Evolutionary conservation across 2,329 filamentous ascomycete species (phyloP).

Genomic region (Claviceps pusilla): DNA sequence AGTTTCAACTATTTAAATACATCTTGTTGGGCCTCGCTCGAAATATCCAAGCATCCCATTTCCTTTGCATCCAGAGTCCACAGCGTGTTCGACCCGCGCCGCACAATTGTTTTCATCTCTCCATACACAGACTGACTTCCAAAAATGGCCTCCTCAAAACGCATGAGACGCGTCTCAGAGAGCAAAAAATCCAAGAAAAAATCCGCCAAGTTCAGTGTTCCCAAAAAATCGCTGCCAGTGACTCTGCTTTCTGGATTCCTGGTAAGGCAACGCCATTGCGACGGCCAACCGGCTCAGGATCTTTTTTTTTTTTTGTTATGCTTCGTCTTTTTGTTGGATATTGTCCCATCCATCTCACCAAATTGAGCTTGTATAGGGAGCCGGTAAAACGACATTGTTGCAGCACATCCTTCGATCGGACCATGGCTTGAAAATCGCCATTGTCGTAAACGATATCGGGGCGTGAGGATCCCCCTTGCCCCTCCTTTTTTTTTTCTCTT

Average conservation of each 20-base stretch:
- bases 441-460: constrained; percentile 61
- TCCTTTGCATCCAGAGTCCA: no score
- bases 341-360: no score
- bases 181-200: constrained; percentile 3
- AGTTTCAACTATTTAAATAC: background rate
- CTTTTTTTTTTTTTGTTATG: background rate
- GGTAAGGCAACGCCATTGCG: constrained; percentile 7
- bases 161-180: background rate
- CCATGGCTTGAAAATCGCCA: constrained; percentile 53
- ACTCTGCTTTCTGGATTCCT: constrained; percentile 22
- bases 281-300: no score
- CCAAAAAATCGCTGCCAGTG: constrained; percentile 16
- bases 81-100: no score
- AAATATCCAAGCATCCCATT: no score
- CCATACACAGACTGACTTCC: background rate
- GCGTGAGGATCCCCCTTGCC: constrained; percentile 24
- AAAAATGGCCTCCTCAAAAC: background rate
- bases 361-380: constrained; percentile 29
- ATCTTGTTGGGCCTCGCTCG: background rate
- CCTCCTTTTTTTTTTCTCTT: background rate
- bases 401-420: constrained; percentile 53
- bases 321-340: no score
- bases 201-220: background rate
- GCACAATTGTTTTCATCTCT: no score
- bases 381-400: constrained; percentile 56